These are phyloP conservation scores for Kwoniella bestiolae DNA, from an alignment of 768 basidiomycete genomes.

Conservation along the genomic window DNA sequence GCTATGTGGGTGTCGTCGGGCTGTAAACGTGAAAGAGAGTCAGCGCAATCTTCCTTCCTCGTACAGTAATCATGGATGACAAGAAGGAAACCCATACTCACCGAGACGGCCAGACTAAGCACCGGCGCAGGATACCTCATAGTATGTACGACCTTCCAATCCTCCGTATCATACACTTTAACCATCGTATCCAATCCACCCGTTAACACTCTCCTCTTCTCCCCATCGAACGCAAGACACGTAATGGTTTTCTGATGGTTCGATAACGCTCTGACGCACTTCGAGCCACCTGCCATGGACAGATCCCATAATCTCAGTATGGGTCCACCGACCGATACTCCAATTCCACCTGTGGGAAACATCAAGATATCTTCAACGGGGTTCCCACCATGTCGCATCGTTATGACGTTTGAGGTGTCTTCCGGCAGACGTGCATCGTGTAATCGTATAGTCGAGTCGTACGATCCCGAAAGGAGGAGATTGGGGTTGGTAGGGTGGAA, in stretches of 20 bases:
- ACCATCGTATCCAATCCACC: conserved; percentile 96
- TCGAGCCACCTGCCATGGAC: conserved; percentile 64
- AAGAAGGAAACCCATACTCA: conserved; percentile 59
- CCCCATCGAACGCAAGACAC: conserved; percentile 76
- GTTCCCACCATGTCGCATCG: conserved; percentile 60
- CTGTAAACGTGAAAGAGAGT: conserved; percentile 58
- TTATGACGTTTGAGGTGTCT: conserved; percentile 63
- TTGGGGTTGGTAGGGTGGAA: conserved; percentile 81
- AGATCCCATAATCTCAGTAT: conserved; percentile 95
- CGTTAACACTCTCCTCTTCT: conserved; percentile 77
- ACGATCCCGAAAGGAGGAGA: conserved; percentile 87
- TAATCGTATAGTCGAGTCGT: conserved; percentile 86
- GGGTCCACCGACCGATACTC: conserved; percentile 83
- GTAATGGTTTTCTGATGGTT: conserved; percentile 99
- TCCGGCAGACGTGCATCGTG: conserved; percentile 71
- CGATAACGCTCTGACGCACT: conserved; percentile 85
- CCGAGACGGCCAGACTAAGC: conserved; percentile 86
- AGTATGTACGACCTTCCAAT: conserved; percentile 93
- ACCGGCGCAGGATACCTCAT: conserved; percentile 97
- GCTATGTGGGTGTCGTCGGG: conserved; percentile 96
- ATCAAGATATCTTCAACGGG: conserved; percentile 93
- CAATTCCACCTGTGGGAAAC: conserved; percentile 76
- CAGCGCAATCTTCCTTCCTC: not conserved
- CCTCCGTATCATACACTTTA: conserved; percentile 93
- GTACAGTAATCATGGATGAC: not conserved